These are phyloP conservation scores for Lathyrus oleraceus DNA, from an alignment of 306 rosid species.

Conservation along the genomic window DNA sequence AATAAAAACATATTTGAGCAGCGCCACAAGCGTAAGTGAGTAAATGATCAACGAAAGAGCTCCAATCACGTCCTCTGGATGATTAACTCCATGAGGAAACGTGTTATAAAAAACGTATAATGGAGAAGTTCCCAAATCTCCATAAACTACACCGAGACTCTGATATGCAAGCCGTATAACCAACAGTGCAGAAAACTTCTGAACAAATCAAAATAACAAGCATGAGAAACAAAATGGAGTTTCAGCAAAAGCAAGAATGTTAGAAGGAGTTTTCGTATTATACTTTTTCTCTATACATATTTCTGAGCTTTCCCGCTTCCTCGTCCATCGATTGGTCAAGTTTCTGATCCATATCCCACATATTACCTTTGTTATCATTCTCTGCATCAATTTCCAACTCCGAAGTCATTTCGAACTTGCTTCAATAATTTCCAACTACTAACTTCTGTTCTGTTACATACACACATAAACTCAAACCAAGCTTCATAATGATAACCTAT, in stretches of 20 bases:
- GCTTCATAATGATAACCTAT: not conserved
- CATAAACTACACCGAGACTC: slow-evolving; percentile 96
- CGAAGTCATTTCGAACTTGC: slow-evolving; percentile 54
- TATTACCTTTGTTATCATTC: slow-evolving; percentile 54
- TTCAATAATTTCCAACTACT: slow-evolving; percentile 36
- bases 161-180: slow-evolving; percentile 88
- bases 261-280: not conserved
- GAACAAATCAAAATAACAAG: slow-evolving; percentile 37
- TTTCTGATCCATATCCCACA: slow-evolving; percentile 91
- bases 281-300: slow-evolving; percentile 92
- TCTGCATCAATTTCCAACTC: slow-evolving; percentile 54
- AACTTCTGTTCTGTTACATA: slow-evolving; percentile 7
- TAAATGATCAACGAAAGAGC: slow-evolving; percentile 94
- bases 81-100: slow-evolving; percentile 61
- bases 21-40: slow-evolving; percentile 90
- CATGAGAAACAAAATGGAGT: slow-evolving; percentile 9
- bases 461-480: not conserved
- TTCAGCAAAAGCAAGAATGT: slow-evolving; percentile 13
- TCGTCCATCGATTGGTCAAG: slow-evolving; percentile 93
- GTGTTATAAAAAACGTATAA: slow-evolving; percentile 91
- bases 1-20: slow-evolving; percentile 80
- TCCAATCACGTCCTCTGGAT: slow-evolving; percentile 79
- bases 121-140: slow-evolving; percentile 98
- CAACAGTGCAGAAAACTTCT: slow-evolving; percentile 77
- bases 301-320: slow-evolving; percentile 78